phyloP scores from a whole-genome alignment of 768 basidiomycete species.

The Serendipita sp. region DNA sequence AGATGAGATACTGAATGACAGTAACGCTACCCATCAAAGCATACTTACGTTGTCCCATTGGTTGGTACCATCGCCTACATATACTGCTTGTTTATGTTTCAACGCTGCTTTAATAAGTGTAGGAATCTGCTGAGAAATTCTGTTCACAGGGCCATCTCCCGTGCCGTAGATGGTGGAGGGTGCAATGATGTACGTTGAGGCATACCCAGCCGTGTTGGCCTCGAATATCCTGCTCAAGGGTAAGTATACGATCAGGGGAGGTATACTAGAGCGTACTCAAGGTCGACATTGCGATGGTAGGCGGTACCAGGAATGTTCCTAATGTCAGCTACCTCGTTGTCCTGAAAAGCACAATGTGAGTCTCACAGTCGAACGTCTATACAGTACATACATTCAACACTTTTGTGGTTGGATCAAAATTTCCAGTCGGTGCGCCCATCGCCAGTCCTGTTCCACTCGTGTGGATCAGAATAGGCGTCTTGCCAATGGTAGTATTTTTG shows the following conservation, averaged over 20 bases:
- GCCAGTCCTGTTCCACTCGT: constrained; percentile 14
- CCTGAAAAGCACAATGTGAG: constrained; percentile 9
- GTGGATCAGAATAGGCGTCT: constrained; percentile 15
- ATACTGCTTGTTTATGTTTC: constrained; percentile 12
- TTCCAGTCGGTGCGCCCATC: constrained; percentile 10
- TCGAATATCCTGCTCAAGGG: constrained; percentile 12
- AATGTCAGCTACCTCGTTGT: constrained; percentile 16
- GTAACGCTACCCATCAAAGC: not conserved
- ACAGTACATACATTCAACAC: constrained; percentile 14
- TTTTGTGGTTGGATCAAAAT: constrained; percentile 11
- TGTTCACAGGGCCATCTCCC: constrained; percentile 14
- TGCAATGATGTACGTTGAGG: constrained; percentile 16
- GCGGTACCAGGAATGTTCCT: constrained; percentile 10
- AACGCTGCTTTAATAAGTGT: constrained; percentile 10
- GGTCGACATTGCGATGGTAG: constrained; percentile 17
- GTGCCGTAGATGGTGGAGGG: constrained; percentile 17
- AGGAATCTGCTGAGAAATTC: constrained; percentile 15
- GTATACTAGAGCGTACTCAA: constrained; percentile 12
- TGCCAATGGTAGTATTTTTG: constrained; percentile 3
- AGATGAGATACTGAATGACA: not conserved
- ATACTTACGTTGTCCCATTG: constrained; percentile 13
- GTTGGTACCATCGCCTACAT: constrained; percentile 15
- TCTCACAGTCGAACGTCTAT: not conserved
- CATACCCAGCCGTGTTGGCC: constrained; percentile 9
- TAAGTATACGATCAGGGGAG: not conserved